phyloP scores from a whole-genome alignment of 805 yeast species.

The Yarrowia keelungensis region DNA sequence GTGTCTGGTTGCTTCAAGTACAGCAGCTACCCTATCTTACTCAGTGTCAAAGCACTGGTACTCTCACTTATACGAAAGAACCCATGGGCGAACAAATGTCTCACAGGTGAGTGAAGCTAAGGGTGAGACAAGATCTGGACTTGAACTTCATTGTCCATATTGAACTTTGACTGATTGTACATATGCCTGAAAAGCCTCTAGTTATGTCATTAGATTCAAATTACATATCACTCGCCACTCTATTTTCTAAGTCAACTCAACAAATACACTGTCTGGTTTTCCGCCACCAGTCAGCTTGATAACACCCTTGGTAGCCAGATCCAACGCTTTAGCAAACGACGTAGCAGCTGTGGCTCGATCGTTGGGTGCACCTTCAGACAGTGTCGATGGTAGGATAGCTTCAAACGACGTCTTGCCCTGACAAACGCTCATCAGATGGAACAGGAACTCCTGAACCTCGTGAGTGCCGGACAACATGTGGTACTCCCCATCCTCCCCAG shows the following conservation, averaged over 20 bases:
- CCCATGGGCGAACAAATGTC: no score
- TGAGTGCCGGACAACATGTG: conserved; percentile 26
- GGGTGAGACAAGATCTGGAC: no score
- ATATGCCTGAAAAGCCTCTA: no score
- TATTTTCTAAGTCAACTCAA: conserved; percentile 3
- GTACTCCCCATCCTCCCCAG: neutral
- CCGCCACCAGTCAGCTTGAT: conserved; percentile 16
- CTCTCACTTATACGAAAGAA: no score
- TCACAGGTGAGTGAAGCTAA: no score
- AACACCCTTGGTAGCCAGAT: conserved; percentile 12
- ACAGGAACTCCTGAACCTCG: conserved; percentile 29
- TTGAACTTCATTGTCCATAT: no score
- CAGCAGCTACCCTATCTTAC: no score
- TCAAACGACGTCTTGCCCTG: conserved; percentile 42
- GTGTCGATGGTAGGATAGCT: conserved; percentile 9
- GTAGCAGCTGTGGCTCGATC: conserved; percentile 15
- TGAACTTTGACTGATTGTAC: no score
- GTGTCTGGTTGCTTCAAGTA: no score
- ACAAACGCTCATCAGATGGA: conserved; percentile 29
- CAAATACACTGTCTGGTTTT: neutral
- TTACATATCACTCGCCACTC: neutral
- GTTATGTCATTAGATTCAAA: no score
- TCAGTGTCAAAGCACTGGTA: no score
- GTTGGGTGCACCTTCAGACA: neutral
- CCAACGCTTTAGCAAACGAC: conserved; percentile 18